phyloP scores from a whole-genome alignment of 176 grass and related monocot genomes.

The Echinochloa phyllopogon region DNA sequence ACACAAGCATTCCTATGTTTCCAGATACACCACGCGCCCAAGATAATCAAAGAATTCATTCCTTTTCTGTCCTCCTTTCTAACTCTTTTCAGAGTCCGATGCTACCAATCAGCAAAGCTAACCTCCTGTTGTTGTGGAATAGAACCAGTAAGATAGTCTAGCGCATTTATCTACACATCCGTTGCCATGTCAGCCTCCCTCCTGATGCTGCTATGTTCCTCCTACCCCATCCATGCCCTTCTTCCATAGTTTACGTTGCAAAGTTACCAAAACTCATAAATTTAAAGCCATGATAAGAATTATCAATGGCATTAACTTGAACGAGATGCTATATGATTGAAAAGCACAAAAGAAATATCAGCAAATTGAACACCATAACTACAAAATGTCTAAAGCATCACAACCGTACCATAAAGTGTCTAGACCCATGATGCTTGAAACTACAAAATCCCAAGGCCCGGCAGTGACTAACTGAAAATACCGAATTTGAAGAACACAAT shows the following conservation, averaged over 20 bases:
- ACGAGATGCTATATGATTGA: background rate
- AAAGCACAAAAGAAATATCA: background rate
- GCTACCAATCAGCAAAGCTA: no score
- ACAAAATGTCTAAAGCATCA: background rate
- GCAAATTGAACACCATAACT: background rate
- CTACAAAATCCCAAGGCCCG: background rate
- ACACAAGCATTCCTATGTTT: no score
- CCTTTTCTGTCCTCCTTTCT: no score
- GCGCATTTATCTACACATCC: background rate
- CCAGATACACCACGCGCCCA: no score
- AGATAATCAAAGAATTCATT: no score
- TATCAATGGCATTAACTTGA: background rate
- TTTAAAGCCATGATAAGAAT: background rate
- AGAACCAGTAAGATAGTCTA: background rate
- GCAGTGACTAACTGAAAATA: background rate
- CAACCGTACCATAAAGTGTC: background rate
- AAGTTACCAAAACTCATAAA: background rate
- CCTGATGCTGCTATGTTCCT: background rate
- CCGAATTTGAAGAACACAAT: background rate
- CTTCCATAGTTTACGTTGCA: background rate
- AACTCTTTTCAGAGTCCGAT: no score
- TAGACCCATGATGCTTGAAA: background rate
- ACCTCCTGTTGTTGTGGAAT: no score
- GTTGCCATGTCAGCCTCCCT: background rate
- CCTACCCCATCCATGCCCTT: background rate